Base-by-base conservation (phyloP, 441 rosid species). In the Arabidopsis lyrata region DNA sequence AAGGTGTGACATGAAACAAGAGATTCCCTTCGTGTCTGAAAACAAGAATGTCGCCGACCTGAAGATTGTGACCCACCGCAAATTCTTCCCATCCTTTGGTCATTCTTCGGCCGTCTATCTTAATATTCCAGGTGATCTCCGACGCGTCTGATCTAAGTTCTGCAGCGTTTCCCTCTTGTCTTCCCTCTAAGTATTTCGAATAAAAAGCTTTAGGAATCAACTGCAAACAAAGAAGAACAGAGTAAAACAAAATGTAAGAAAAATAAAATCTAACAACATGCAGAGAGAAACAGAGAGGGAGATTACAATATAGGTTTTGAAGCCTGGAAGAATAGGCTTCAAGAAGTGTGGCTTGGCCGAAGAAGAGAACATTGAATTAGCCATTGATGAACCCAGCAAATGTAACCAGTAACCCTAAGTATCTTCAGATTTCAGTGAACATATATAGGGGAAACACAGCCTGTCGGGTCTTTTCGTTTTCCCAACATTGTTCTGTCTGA, bases 121-220 rank as follows among this genome's bases (percentile, higher is more conserved):
- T 11, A 58, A 35, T 5, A 2, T 35, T 36, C 63, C 45, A 58
- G 14, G 45, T 58, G 29, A 35, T 12, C 10, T 58, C 45, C 14
- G 63, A 58, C 15, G 10, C 29, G n/a, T 36, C 29, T 35, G 45
- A 58, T 35, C 5, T 58, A n/a, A 58, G 45, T 58, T 36, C 36
- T 58, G 44, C 63, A 1, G 8, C 4, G 44, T 58, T 58, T 9
- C 63, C 44, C 22, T 34, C n/a, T 35, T 35, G 9, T 35, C 3
- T 35, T 35, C 44, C 29, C 45, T 35, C n/a, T 10, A 35, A 11
- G 42, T 35, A 5, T 2, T 35, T 58, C 1, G 45, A 35, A 29
- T 35, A 58, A 58, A 58, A 58, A 35, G 63, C 63, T 16, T 16
- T 10, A 58, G 63, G 45, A 35, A 58, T 58, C 14, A 20, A 35